These are phyloP conservation scores for Alectoria sarmentosa DNA, from an alignment of 495 filamentous ascomycete genomes.

Conservation along the genomic window DNA sequence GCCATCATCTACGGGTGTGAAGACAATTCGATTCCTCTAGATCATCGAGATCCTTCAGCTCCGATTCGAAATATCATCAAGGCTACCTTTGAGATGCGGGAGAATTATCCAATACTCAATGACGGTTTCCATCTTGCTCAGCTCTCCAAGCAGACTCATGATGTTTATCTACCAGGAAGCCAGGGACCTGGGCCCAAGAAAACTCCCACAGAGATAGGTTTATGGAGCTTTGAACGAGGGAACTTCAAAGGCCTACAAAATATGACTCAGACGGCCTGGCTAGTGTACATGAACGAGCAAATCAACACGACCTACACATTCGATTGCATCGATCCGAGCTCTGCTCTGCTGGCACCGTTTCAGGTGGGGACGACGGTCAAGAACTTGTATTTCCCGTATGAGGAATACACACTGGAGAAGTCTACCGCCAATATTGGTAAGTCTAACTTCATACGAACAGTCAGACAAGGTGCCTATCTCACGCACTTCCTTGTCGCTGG, in stretches of 20 bases:
- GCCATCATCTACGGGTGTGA: conserved; percentile 38
- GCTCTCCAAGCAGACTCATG: conserved; percentile 38
- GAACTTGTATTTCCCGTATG: conserved; percentile 46
- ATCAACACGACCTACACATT: conserved; percentile 35
- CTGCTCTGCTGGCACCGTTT: conserved; percentile 40
- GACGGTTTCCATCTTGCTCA: conserved; percentile 40
- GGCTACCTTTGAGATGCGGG: conserved; percentile 42
- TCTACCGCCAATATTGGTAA: conserved; percentile 45
- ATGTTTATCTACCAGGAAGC: conserved; percentile 42
- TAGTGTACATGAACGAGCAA: conserved; percentile 45
- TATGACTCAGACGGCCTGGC: conserved; percentile 42
- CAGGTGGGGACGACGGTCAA: conserved; percentile 36
- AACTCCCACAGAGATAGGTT: conserved; percentile 40
- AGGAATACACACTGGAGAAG: conserved; percentile 34
- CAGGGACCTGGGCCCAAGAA: conserved; percentile 18
- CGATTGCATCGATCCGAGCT: conserved; percentile 33
- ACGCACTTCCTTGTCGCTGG: background rate
- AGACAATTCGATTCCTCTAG: conserved; percentile 42
- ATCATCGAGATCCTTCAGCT: conserved; percentile 47
- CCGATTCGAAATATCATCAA: conserved; percentile 42
- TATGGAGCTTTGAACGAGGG: conserved; percentile 40
- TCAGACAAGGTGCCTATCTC: background rate
- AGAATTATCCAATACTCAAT: conserved; percentile 41
- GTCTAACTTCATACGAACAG: conserved; percentile 36
- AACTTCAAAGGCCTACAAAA: conserved; percentile 33